Percentiles rank a stretch among this genome's conserved stretches.
Conservation (phyloP, 2,329 filamentous ascomycete species). For the Calonectria leucothoes region DNA sequence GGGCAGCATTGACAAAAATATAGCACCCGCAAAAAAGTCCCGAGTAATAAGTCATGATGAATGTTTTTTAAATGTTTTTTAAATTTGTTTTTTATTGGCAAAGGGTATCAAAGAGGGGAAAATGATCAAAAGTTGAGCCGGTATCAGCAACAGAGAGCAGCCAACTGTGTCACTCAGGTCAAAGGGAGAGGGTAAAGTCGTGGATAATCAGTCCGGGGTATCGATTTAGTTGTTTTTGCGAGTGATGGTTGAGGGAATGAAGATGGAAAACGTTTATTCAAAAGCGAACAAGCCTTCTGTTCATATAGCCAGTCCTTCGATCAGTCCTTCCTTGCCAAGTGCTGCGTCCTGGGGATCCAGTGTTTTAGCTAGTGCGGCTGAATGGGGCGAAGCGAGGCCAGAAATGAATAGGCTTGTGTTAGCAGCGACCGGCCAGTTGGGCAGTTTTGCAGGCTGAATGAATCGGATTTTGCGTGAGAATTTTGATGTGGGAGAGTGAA, state of each 20-base stretch:
- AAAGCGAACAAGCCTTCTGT: neutral
- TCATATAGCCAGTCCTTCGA: neutral
- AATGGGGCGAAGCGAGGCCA: slow-evolving; percentile 16
- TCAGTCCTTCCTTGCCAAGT: neutral
- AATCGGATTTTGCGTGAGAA: neutral
- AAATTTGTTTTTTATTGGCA: neutral
- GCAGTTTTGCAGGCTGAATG: slow-evolving; percentile 5
- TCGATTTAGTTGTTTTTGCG: neutral
- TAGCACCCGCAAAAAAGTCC: slow-evolving; percentile 49
- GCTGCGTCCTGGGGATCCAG: neutral
- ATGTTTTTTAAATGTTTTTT: neutral
- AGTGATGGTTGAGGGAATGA: neutral
- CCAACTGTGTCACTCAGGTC: neutral
- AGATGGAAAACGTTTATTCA: neutral
- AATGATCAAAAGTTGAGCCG: neutral
- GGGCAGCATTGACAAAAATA: slow-evolving; percentile 34
- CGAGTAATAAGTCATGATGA: neutral
- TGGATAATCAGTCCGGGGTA: slow-evolving; percentile 10
- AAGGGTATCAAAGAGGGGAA: neutral
- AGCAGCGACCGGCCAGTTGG: neutral
- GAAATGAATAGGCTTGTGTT: neutral
- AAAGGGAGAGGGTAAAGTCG: neutral
- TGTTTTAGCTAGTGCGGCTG: slow-evolving; percentile 15
- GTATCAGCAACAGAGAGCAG: neutral
- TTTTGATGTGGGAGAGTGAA: neutral